Base-by-base conservation (phyloP, 257 asterid genomes). In the Nicotiana undulata region DNA sequence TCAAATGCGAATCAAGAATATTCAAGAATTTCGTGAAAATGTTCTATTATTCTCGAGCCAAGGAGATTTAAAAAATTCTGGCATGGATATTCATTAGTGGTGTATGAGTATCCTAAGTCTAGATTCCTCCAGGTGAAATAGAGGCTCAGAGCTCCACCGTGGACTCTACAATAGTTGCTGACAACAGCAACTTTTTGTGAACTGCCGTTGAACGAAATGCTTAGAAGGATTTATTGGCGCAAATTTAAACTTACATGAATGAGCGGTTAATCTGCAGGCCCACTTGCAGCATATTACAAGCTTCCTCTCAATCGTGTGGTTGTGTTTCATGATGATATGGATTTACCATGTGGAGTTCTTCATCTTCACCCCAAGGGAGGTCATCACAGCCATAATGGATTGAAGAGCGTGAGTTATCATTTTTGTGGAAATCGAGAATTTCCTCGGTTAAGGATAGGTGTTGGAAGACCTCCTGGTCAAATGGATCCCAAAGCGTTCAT, bases 401-500 rank as follows among this genome's bases (percentile, higher is more conserved):
- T 92, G 85, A 93, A 88, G 86, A 95, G 91, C 44, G 93, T 93
- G 87, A 92, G 91, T 82, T 46, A 88, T 88, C 88, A 90, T 88
- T 95, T 93, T 81, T 97, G 88, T 40, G 93, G 93, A 79, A 95
- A 93, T 84, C 85, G 63, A 83, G 97, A 92, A 81, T 93, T 93
- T 86, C 97, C 99, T 81, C 92, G 99, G 83, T 80, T 95, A 81
- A 90, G 99, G 87, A 93, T 95, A 60, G 99, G 98, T 70, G 90
- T 95, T 55, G 99, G 98, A 80, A 90, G 89, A 87, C 98, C 99
- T 82, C 91, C 97, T 49, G 97, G 98, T 81, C 97, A 93, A 90
- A 93, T 93, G 99, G 99, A 95, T 88, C 98, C 98, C 34, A 95
- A 93, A 89, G 98, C 98, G 59, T 93, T 88, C 87, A 80, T 91